A percentile compares a stretch with the other conserved stretches of the same genome.
phyloP scores from a whole-genome alignment of 108 stramenopile genomes.

The Cylindrotheca fusiformis region DNA sequence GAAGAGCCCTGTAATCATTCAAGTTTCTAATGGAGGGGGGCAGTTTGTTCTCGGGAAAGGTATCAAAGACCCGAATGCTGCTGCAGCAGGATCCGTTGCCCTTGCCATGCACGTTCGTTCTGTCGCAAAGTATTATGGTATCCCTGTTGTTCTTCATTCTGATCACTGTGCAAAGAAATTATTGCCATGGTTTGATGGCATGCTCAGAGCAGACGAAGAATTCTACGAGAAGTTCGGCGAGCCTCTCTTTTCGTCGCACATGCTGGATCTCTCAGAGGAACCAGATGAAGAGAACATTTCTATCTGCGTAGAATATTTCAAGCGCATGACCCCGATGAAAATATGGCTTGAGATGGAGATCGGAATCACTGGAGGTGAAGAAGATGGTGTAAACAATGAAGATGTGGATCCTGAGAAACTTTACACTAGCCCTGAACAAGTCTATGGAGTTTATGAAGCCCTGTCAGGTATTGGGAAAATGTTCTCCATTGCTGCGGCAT shows the following conservation, averaged over 20 bases:
- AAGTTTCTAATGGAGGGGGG: slow-evolving; percentile 91
- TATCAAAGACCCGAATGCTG: slow-evolving; percentile 79
- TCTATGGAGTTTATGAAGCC: slow-evolving; percentile 85
- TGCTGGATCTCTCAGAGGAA: slow-evolving; percentile 93
- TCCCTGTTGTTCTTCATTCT: slow-evolving; percentile 95
- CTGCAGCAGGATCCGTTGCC: slow-evolving; percentile 89
- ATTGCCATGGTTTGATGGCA: slow-evolving; percentile 94
- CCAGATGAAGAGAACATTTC: slow-evolving; percentile 91
- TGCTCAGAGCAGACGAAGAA: slow-evolving; percentile 93
- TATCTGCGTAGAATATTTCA: slow-evolving; percentile 93
- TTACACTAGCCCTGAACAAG: slow-evolving; percentile 96
- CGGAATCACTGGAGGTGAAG: slow-evolving; percentile 98
- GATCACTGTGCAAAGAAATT: slow-evolving; percentile 97
- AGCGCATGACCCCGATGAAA: slow-evolving; percentile 88
- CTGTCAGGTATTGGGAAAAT: slow-evolving; percentile 82
- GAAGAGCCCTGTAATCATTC: slow-evolving; percentile 92
- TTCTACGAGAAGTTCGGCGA: slow-evolving; percentile 89
- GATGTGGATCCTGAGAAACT: slow-evolving; percentile 94
- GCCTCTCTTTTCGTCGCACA: slow-evolving; percentile 91
- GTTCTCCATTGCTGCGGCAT: slow-evolving; percentile 96
- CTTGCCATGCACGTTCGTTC: slow-evolving; percentile 94
- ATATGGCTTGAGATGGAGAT: slow-evolving; percentile 99
- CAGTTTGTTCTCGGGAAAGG: slow-evolving; percentile 89
- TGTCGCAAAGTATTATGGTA: slow-evolving; percentile 94
- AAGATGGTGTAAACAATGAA: slow-evolving; percentile 97